Base-by-base conservation (phyloP, 768 basidiomycete genomes). In the Thelephora ganbajun region DNA sequence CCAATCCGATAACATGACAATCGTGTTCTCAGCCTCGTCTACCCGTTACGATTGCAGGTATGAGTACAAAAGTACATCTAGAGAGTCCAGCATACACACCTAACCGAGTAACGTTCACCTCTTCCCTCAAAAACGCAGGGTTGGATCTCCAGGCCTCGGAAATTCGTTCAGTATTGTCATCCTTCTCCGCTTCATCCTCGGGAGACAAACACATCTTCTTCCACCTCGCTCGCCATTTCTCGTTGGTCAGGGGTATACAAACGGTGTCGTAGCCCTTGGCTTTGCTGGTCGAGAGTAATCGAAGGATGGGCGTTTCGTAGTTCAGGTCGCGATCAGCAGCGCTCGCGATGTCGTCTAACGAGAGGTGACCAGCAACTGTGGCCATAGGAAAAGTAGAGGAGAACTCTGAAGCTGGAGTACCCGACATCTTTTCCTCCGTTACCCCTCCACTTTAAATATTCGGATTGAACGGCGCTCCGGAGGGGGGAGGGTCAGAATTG, bases 1-100 rank as follows among this genome's bases (percentile, higher is more conserved):
- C 96, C 96, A 99, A 48, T 93, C 88, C 2, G 92, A 91, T 6
- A 86, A 72, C 61, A 96, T 74, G 4, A 71, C 82, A 12, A 87
- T 77, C 34, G 85, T 66, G 22, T 72, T 72, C 50, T 83, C 79
- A 9, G 79, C 76, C 56, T 90, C 85, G 61, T 87, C 87, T 89
- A 55, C 43, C 23, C 43, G 22, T 30, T 6, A 26, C 23, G 42
- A 48, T 43, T 11, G 30, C 30, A 26, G 9, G 12, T 36, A 42
- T 26, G 23, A 22, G 26, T 35, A 49, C 22, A 35, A n/a, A 37
- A 34, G 16, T 11, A 35, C 20, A 16, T 33, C 36, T 47, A 3
- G 45, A 36, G 48, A 37, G 18, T 42, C 34, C 14, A 20, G 43
- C 19, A 35, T n/a, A 68, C 81, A 55, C 57, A 86, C 86, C 92